Conservation (phyloP, 495 filamentous ascomycete genomes). For the Friedmanniomyces simplex region DNA sequence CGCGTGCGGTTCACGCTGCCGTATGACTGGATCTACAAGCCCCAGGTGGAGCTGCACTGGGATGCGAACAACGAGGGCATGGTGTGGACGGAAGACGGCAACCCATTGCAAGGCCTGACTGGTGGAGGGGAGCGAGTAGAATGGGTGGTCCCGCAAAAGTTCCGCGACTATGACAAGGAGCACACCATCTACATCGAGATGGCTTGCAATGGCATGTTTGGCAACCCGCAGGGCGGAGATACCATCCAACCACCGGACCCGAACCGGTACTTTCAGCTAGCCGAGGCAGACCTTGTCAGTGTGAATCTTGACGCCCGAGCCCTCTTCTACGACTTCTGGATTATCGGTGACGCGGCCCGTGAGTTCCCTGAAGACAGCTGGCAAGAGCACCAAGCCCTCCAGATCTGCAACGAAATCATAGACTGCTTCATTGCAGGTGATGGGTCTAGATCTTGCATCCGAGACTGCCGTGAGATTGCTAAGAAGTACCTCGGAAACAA, state of each 20-base stretch:
- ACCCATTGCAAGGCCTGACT: constrained; percentile 85
- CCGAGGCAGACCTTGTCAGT: constrained; percentile 71
- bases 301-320: constrained; percentile 77
- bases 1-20: constrained; percentile 70
- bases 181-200: constrained; percentile 93
- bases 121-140: constrained; percentile 82
- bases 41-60: constrained; percentile 87
- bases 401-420: constrained; percentile 77
- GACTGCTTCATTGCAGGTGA: constrained; percentile 74
- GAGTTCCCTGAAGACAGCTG: constrained; percentile 32
- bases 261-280: constrained; percentile 65
- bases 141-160: constrained; percentile 77
- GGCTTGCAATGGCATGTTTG: constrained; percentile 98
- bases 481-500: constrained; percentile 68
- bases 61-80: constrained; percentile 86
- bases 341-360: constrained; percentile 51
- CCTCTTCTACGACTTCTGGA: constrained; percentile 88
- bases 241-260: constrained; percentile 80
- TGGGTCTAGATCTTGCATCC: constrained; percentile 62
- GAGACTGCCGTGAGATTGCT: constrained; percentile 70
- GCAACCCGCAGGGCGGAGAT: constrained; percentile 77
- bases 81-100: constrained; percentile 80
- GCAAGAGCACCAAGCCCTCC: constrained; percentile 75
- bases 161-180: constrained; percentile 62
- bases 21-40: constrained; percentile 53